Percentiles rank a stretch among this genome's conserved stretches.
These are phyloP conservation scores for Cairneyella variabilis DNA, from an alignment of 495 filamentous ascomycete genomes.

Conservation along the genomic window DNA sequence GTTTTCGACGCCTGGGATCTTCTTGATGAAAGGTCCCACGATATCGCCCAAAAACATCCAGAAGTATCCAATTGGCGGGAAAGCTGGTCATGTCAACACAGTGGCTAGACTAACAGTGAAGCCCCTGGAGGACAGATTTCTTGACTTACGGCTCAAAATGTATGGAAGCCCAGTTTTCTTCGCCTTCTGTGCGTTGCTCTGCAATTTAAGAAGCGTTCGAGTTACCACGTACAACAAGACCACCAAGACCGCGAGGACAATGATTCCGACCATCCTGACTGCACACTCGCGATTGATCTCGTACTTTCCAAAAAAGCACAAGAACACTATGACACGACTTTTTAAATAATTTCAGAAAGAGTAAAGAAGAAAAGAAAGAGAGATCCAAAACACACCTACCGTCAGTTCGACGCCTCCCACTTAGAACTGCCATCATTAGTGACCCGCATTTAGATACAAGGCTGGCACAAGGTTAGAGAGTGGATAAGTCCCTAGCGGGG, in stretches of 20 bases:
- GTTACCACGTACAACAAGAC: not conserved
- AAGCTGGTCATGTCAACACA: not conserved
- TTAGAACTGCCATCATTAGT: too few relatives aligned
- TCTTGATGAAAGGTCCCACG: not conserved
- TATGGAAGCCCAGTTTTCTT: slow-evolving; percentile 5
- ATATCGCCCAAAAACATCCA: slow-evolving; percentile 2
- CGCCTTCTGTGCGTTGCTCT: not conserved
- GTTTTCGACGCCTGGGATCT: not conserved
- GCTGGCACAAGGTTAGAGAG: too few relatives aligned
- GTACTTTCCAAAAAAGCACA: too few relatives aligned
- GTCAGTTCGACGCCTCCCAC: too few relatives aligned
- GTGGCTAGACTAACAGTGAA: not conserved
- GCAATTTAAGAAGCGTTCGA: not conserved
- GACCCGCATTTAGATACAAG: too few relatives aligned
- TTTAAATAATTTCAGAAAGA: too few relatives aligned
- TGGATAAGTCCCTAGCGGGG: too few relatives aligned
- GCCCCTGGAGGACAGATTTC: not conserved
- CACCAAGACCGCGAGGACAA: not conserved
- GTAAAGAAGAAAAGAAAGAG: too few relatives aligned
- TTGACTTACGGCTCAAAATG: slow-evolving; percentile 3
- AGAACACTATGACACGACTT: too few relatives aligned
- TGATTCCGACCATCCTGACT: not conserved
- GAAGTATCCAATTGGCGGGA: slow-evolving; percentile 1
- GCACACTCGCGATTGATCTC: too few relatives aligned
- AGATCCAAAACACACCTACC: too few relatives aligned